These are phyloP conservation scores for Miscanthus sacchariflorus DNA, from an alignment of 202 grass and related monocot genomes.

Conservation along the genomic window DNA sequence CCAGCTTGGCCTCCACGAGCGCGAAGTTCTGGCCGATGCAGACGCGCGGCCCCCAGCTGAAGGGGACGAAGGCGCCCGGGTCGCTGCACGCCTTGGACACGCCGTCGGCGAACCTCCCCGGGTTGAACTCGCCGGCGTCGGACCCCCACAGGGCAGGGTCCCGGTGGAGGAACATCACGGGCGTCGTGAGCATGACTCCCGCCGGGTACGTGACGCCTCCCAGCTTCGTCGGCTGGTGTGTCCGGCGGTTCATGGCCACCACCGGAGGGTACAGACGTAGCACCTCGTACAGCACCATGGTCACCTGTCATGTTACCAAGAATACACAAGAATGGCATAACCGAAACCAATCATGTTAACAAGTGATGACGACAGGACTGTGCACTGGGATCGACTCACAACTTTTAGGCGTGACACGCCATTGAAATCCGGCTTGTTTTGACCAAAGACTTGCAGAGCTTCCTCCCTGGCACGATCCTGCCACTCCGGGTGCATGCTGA, in stretches of 20 bases:
- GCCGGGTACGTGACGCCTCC: not conserved
- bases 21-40: conserved; percentile 8
- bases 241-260: not conserved
- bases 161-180: not conserved
- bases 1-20: not conserved
- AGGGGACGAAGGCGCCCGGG: not conserved
- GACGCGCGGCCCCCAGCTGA: not conserved
- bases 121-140: not conserved
- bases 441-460: not conserved
- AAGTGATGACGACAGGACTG: not conserved
- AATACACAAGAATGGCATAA: not conserved
- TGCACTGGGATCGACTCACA: not conserved
- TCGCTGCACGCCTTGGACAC: not conserved
- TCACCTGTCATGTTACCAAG: not conserved
- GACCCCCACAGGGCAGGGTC: not conserved
- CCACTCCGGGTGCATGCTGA: conserved; percentile 65
- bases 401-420: conserved; percentile 5
- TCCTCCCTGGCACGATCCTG: conserved; percentile 55
- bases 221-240: not conserved
- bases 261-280: not conserved
- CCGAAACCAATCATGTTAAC: not conserved
- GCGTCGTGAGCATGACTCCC: not conserved
- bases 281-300: conserved; percentile 3
- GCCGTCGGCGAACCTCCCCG: not conserved
- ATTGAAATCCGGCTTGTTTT: not conserved